Evolutionary conservation across 2,329 filamentous ascomycete genomes (phyloP).

Genomic region (Nothopassalora personata): DNA sequence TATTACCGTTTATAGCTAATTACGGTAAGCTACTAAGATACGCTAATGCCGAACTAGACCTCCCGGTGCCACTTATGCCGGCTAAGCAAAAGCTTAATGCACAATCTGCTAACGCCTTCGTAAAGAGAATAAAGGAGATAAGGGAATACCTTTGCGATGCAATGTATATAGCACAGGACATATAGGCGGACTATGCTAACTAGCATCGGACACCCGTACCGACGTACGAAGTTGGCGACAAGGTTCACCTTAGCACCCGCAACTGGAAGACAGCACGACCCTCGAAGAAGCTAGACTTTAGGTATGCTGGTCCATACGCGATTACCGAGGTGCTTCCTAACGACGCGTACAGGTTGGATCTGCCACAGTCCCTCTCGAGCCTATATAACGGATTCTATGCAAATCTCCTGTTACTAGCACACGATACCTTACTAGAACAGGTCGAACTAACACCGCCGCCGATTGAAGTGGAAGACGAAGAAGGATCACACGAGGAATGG

Average conservation of each 20-base stretch:
- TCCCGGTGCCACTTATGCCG: no score
- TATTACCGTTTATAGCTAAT: background rate
- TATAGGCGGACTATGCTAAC: background rate
- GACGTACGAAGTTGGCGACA: background rate
- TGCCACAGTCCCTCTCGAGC: background rate
- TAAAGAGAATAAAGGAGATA: background rate
- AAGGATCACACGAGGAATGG: background rate
- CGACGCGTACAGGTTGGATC: background rate
- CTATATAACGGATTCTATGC: background rate
- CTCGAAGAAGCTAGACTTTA: background rate
- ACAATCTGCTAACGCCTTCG: background rate
- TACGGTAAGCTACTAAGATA: background rate
- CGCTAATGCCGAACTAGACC: no score
- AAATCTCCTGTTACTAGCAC: background rate
- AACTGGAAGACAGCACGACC: background rate
- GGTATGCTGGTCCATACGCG: background rate
- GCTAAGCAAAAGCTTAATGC: background rate
- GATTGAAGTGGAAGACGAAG: background rate
- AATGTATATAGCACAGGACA: background rate
- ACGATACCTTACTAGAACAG: background rate
- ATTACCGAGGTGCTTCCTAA: background rate
- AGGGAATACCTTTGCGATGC: background rate
- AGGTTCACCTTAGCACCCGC: background rate
- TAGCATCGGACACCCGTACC: background rate
- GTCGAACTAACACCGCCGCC: background rate